Evolutionary conservation across 2,329 filamentous ascomycete genomes (phyloP).

Genomic region (Nemania bipapillata): DNA sequence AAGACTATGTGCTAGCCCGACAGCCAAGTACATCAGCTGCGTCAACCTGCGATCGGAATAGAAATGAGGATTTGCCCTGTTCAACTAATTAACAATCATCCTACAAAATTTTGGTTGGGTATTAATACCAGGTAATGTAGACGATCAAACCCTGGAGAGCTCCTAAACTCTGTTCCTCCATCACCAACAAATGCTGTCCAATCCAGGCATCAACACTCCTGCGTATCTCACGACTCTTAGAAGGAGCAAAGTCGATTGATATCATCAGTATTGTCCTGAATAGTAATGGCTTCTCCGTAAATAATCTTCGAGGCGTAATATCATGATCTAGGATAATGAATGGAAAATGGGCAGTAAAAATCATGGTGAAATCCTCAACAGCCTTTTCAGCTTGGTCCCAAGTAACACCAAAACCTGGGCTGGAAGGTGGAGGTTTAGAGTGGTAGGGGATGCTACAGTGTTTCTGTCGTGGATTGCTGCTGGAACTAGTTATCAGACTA

Average conservation of each 20-base stretch:
- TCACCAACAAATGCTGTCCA: constrained; percentile 56
- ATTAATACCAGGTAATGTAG: constrained; percentile 58
- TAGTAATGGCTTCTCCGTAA: constrained; percentile 53
- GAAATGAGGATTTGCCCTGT: constrained; percentile 53
- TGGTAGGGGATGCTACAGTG: constrained; percentile 9
- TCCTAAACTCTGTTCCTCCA: constrained; percentile 56
- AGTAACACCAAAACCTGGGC: constrained; percentile 53
- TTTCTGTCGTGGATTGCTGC: background rate
- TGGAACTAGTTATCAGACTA: background rate
- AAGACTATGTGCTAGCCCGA: constrained; percentile 57
- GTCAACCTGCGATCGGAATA: constrained; percentile 53
- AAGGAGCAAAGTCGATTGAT: constrained; percentile 48
- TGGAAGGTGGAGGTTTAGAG: background rate
- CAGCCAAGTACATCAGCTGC: constrained; percentile 55
- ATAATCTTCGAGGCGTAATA: constrained; percentile 49
- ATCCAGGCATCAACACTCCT: constrained; percentile 57
- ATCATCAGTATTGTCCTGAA: constrained; percentile 56
- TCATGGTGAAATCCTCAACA: constrained; percentile 51
- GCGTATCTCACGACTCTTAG: constrained; percentile 55
- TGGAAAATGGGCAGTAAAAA: constrained; percentile 54
- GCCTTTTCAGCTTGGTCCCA: constrained; percentile 55
- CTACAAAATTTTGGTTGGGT: no score
- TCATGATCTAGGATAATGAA: constrained; percentile 52
- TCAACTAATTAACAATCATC: background rate
- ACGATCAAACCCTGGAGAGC: constrained; percentile 60